Base-by-base conservation (phyloP, 495 filamentous ascomycete species). In the Penicillium subrubescens region DNA sequence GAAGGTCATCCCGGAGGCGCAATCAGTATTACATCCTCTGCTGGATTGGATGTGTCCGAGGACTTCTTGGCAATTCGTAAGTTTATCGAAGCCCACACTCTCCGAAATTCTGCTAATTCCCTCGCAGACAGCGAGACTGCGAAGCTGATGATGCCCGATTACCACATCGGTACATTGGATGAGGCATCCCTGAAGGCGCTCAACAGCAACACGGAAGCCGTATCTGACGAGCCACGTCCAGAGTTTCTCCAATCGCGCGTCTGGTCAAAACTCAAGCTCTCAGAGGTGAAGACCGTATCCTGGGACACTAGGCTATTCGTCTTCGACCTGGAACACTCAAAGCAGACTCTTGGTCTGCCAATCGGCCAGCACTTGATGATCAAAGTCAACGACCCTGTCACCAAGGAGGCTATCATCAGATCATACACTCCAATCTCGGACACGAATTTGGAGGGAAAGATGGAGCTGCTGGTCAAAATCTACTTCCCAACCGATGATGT, bases 41-140 rank as follows among this genome's bases (percentile, higher is more conserved):
- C 93, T 21, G 93, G 91, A 3, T 80, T 91, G 62, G 93, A 98
- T 79, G 87, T 83, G n/a, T 91, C 90, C 0, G 94, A 97, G 67
- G 94, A 98, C 68, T 98, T 98, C 72, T 86, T 97, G 77, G 92
- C 90, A 25, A 98, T 98, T 65, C 94, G 92, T 93, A 86, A 84
- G 91, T 82, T 29, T 48, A 41, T 7, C 57, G 21, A 1, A 5
- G 5, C 10, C 25, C 56, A 21, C 25, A 21, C 11, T 8, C 1
- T 23, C 0, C 27, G 51, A 55, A 59, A 7, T 15, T 11, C 17
- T 65, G 65, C 68, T 59, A 25, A 57, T 33, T 15, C 15, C 1
- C 23, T 41, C 2, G 57, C 72, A 96, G 92, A 96, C 73, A 91
- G 87, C 73, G 94, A 97, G 78, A 97, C 91, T 21, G 94, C 94